Percentiles rank a stretch among this genome's conserved stretches.
Evolutionary conservation across 371 early-diverging fungal species (phyloP).

Genomic region (Entomophthora muscae): DNA sequence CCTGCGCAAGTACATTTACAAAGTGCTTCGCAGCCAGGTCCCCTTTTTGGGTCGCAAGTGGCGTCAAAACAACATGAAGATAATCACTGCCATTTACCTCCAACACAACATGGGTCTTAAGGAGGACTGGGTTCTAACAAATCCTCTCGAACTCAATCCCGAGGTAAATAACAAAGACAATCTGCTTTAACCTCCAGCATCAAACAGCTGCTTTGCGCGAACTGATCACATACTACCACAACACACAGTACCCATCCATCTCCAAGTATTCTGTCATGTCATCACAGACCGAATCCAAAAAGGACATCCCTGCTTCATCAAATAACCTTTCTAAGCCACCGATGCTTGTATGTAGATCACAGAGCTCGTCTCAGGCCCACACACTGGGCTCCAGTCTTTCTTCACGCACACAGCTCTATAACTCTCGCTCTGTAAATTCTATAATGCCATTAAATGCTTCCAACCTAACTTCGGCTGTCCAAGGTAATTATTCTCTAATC

Average conservation of each 20-base stretch:
- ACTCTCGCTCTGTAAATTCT: background rate
- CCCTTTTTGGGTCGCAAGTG: constrained; percentile 67
- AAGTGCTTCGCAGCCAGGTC: constrained; percentile 58
- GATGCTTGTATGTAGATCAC: background rate
- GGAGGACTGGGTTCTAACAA: background rate
- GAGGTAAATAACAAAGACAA: background rate
- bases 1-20: constrained; percentile 51
- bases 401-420: background rate
- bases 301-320: background rate
- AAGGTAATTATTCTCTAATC: background rate
- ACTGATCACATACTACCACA: background rate
- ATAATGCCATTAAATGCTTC: background rate
- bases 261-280: background rate
- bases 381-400: background rate
- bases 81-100: background rate
- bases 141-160: background rate
- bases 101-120: background rate
- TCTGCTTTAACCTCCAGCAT: background rate
- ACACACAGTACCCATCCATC: background rate
- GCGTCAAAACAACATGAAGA: constrained; percentile 36
- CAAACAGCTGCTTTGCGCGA: background rate
- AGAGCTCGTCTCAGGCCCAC: background rate
- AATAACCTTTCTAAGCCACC: background rate
- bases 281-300: background rate
- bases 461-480: background rate